A percentile compares a stretch with the other conserved stretches of the same genome.
Conservation (phyloP, 306 rosid species). For the Fragaria nilgerrensis region DNA sequence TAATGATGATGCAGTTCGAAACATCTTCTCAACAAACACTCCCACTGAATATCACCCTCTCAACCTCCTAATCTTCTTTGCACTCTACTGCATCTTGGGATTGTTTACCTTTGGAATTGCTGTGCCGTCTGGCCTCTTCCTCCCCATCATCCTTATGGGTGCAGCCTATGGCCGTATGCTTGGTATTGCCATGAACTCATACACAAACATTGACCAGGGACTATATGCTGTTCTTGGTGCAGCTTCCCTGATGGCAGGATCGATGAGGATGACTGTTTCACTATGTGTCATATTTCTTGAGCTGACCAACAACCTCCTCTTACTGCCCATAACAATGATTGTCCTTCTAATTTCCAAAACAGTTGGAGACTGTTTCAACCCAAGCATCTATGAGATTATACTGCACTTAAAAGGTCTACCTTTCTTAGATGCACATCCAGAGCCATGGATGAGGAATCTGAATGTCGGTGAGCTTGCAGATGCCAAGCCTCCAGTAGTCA, state of each 20-base stretch:
- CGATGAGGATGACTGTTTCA: slow-evolving; percentile 95
- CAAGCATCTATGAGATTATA: slow-evolving; percentile 84
- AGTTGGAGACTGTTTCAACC: slow-evolving; percentile 88
- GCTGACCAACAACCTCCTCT: slow-evolving; percentile 83
- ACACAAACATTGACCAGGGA: slow-evolving; percentile 79
- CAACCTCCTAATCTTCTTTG: slow-evolving; percentile 76
- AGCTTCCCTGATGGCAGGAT: slow-evolving; percentile 95
- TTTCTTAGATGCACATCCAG: slow-evolving; percentile 86
- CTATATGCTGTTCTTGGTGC: slow-evolving; percentile 89
- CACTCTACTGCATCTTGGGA: slow-evolving; percentile 64
- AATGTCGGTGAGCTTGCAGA: slow-evolving; percentile 79
- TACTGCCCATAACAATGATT: slow-evolving; percentile 87
- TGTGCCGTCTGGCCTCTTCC: slow-evolving; percentile 92
- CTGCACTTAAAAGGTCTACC: slow-evolving; percentile 87
- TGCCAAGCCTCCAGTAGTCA: slow-evolving; percentile 67
- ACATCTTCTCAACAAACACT: slow-evolving; percentile 80
- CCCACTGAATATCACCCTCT: slow-evolving; percentile 54
- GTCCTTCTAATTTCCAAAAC: slow-evolving; percentile 84
- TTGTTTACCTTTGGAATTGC: slow-evolving; percentile 83
- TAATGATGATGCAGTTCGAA: slow-evolving; percentile 84
- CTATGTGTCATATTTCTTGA: slow-evolving; percentile 91
- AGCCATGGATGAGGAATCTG: slow-evolving; percentile 89
- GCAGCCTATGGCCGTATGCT: slow-evolving; percentile 84
- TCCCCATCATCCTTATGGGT: slow-evolving; percentile 94
- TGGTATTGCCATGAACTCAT: slow-evolving; percentile 62